Evolutionary conservation across 306 rosid genomes (phyloP).

Genomic region (Cicer chorassanicum): DNA sequence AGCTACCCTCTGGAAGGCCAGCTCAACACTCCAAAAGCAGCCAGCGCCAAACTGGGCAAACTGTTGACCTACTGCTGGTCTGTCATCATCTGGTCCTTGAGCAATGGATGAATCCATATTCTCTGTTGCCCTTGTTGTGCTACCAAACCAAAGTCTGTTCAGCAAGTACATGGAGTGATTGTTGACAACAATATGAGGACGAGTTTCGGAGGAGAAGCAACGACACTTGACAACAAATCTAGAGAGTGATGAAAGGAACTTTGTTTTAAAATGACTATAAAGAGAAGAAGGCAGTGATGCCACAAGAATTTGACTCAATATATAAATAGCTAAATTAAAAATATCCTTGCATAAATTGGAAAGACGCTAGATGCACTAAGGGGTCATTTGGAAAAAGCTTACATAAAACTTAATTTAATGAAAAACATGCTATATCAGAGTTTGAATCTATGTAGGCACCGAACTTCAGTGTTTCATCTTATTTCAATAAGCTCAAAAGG

Average conservation of each 20-base stretch:
- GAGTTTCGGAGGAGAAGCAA: conserved; percentile 54
- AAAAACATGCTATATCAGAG: no score
- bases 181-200: conserved; percentile 42
- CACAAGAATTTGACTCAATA: conserved; percentile 47
- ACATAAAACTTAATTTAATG: not conserved
- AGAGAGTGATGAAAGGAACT: conserved; percentile 47
- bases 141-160: conserved; percentile 73
- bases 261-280: conserved; percentile 36
- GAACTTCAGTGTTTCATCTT: no score
- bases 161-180: conserved; percentile 71
- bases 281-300: conserved; percentile 42
- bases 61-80: conserved; percentile 74
- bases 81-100: conserved; percentile 79
- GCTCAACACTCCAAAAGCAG: conserved; percentile 95
- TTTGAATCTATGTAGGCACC: no score
- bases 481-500: no score
- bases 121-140: conserved; percentile 52
- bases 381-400: not conserved
- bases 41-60: conserved; percentile 94
- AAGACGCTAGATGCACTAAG: not conserved
- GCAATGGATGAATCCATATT: conserved; percentile 68
- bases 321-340: not conserved
- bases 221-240: conserved; percentile 29
- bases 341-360: not conserved
- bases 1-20: conserved; percentile 78